Conservation (phyloP, 192 early-diverging fungal genomes). For the Coemansia brasiliensis region DNA sequence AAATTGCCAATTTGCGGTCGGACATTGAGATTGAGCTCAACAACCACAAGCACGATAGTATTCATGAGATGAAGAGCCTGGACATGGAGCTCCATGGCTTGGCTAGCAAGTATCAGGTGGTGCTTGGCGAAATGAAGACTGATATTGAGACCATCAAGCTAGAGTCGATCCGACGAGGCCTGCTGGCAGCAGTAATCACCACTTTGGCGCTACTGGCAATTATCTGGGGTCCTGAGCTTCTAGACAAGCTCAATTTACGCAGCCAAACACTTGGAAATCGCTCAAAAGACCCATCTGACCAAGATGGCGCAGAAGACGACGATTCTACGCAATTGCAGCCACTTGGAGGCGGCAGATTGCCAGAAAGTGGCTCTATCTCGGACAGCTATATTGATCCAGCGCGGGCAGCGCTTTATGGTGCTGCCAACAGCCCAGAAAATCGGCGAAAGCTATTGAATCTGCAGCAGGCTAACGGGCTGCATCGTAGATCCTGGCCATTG, state of each 20-base stretch:
- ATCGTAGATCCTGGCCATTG: neutral
- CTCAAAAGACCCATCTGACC: neutral
- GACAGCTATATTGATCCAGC: neutral
- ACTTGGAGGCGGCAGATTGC: too few species aligned
- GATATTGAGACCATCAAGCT: slow-evolving; percentile 86
- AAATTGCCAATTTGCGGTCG: slow-evolving; percentile 71
- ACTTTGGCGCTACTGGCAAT: slow-evolving; percentile 29
- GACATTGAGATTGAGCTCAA: slow-evolving; percentile 92
- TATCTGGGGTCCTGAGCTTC: slow-evolving; percentile 36
- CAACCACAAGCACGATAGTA: slow-evolving; percentile 80
- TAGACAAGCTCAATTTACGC: slow-evolving; percentile 9
- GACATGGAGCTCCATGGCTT: slow-evolving; percentile 80
- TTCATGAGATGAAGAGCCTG: slow-evolving; percentile 74
- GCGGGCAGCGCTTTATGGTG: neutral
- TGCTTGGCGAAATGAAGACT: slow-evolving; percentile 79
- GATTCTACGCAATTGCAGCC: too few species aligned
- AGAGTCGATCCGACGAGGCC: slow-evolving; percentile 77
- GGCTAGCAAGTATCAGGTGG: slow-evolving; percentile 82
- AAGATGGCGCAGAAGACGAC: neutral
- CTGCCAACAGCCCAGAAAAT: neutral
- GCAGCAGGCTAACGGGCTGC: too few species aligned
- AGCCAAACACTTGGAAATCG: neutral
- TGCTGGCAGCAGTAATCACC: slow-evolving; percentile 50
- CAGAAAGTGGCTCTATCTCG: neutral
- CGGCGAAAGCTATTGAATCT: too few species aligned